Base-by-base conservation (phyloP, 1,284 basidiomycete genomes). In the Ustilago xerochloae region DNA sequence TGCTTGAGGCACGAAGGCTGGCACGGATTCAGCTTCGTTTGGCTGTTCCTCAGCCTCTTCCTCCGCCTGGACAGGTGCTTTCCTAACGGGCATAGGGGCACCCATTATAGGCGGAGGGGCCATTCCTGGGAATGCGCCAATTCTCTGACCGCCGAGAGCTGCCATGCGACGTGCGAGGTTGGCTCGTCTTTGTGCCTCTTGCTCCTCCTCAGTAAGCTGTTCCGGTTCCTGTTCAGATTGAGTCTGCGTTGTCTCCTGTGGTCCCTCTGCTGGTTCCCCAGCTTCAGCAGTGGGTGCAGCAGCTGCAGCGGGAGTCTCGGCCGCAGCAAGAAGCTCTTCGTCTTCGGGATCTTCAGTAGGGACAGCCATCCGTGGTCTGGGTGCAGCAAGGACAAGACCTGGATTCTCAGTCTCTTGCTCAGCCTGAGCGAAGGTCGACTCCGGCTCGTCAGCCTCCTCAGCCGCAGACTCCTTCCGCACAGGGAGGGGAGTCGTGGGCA, bases 71-170 rank as follows among this genome's bases (percentile, higher is more conserved):
- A 68, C 59, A 36, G 76, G 58, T 77, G 56, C 86, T 83, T 63
- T 88, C 86, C 68, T 87, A 87, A 52, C 86, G 85, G 26, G 87
- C 86, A 53, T 87, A 81, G 20, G 86, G 82, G 28, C 82, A 48
- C 55, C 81, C 85, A 64, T 84, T 63, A 43, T 77, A 38, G 69
- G 80, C 54, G 53, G 71, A 91, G 70, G 66, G 24, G 67, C 92
- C 93, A 94, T 84, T 91, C 93, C 78, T 83, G 55, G 78, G 75
- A 58, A 71, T 4, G 50, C 69, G 4, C 79, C 81, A 45, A 83
- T 74, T 9, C 80, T 50, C 33, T 77, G 77, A 38, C 81, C 82
- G 15, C 82, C 82, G 10, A 84, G 62, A 0, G 73, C 73, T 1
- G 82, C 82, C 81, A 84, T 83, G 16, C 82, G 75, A 20, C 70